These are phyloP conservation scores for Penicillium sclerotigenum DNA, from an alignment of 2,329 filamentous ascomycete genomes.

Conservation along the genomic window DNA sequence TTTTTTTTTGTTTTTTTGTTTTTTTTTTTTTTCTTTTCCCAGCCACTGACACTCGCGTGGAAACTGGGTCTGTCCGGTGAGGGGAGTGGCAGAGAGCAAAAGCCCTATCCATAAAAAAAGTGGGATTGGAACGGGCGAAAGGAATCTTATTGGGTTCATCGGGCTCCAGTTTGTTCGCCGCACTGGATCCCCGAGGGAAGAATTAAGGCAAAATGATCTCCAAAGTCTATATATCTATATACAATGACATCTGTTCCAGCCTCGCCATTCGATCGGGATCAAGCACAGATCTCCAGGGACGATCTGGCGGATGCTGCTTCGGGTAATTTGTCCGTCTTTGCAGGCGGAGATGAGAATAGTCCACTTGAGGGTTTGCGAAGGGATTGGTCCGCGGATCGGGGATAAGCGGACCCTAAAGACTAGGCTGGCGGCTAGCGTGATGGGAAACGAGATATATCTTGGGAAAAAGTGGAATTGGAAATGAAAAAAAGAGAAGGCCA, in stretches of 20 bases:
- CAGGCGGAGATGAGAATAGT: constrained; percentile 10
- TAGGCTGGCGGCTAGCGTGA: not conserved
- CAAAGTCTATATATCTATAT: constrained; percentile 10
- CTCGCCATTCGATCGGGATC: constrained; percentile 18
- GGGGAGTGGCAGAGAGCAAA: constrained; percentile 3
- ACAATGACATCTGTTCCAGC: constrained; percentile 16
- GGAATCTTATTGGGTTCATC: not conserved
- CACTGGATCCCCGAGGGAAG: not conserved
- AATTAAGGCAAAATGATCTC: not conserved
- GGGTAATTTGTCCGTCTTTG: constrained; percentile 25
- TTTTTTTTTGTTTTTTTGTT: too few species aligned
- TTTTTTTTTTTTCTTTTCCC: constrained; percentile 1
- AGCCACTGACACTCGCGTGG: constrained; percentile 19
- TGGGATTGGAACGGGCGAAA: not conserved
- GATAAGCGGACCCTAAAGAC: constrained; percentile 3
- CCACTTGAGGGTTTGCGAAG: not conserved
- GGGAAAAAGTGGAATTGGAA: not conserved
- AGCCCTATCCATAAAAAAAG: not conserved
- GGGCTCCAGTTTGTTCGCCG: not conserved
- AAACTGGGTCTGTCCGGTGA: constrained; percentile 11
- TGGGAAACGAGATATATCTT: not conserved
- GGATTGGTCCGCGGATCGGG: constrained; percentile 4
- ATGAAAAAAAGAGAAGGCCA: rapidly evolving
- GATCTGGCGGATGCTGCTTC: constrained; percentile 19
- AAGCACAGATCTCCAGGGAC: constrained; percentile 16